Evolutionary conservation across 495 filamentous ascomycete genomes (phyloP).

Genomic region (Neurospora tetraspora): DNA sequence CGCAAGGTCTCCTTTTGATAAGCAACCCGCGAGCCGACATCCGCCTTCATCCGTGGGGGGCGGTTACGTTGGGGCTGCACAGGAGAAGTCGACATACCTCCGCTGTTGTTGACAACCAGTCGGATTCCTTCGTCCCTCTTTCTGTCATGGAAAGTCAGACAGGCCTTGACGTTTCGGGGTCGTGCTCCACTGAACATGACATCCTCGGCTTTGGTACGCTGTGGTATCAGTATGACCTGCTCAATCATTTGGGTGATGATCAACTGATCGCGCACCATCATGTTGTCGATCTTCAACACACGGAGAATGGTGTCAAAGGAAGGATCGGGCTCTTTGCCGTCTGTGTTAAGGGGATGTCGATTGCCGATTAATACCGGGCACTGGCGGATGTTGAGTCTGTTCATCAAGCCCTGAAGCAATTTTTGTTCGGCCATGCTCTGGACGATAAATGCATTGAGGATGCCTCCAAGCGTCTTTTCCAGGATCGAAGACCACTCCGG

Average conservation of each 20-base stretch:
- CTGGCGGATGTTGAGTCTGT: slow-evolving; percentile 36
- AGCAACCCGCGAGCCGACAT: slow-evolving; percentile 57
- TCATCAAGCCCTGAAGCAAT: slow-evolving; percentile 53
- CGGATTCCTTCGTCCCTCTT: slow-evolving; percentile 54
- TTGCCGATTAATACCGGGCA: slow-evolving; percentile 60
- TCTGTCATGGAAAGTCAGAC: slow-evolving; percentile 50
- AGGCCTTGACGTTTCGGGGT: slow-evolving; percentile 62
- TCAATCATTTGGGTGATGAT: slow-evolving; percentile 79
- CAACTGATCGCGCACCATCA: slow-evolving; percentile 64
- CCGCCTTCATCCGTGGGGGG: slow-evolving; percentile 68
- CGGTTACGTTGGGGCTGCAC: slow-evolving; percentile 21
- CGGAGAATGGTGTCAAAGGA: slow-evolving; percentile 67
- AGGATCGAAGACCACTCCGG: slow-evolving; percentile 78
- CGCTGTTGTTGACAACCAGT: slow-evolving; percentile 42
- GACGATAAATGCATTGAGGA: slow-evolving; percentile 69
- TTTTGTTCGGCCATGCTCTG: slow-evolving; percentile 59
- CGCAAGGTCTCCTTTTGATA: slow-evolving; percentile 33
- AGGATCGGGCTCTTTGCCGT: slow-evolving; percentile 59
- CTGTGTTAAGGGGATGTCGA: slow-evolving; percentile 47
- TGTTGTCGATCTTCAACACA: slow-evolving; percentile 72
- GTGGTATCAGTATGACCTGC: slow-evolving; percentile 67
- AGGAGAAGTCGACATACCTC: slow-evolving; percentile 25
- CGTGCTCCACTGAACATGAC: slow-evolving; percentile 56
- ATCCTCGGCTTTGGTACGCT: slow-evolving; percentile 51
- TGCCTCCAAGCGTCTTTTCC: slow-evolving; percentile 58